Base-by-base conservation (phyloP, 1,139 yeast species). In the Eremothecium sinecaudum region DNA sequence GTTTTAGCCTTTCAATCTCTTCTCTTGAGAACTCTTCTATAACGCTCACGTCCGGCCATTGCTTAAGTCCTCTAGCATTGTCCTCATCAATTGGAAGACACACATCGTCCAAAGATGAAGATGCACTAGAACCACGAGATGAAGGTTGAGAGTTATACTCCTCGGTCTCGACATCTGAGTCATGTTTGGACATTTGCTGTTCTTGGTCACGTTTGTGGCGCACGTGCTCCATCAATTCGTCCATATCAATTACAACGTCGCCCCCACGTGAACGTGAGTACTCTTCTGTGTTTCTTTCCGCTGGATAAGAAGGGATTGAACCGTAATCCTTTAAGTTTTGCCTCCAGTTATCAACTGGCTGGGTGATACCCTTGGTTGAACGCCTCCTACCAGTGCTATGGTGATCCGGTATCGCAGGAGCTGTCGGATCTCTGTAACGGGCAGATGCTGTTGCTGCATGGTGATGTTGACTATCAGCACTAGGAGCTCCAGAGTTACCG, bases 81-180 rank as follows among this genome's bases (percentile, higher is more conserved):
- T 66, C 73, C 32, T 66, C 69, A 32, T 73, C 80, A 19, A 79
- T 55, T 1, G 92, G 92, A 53, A 81, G 72, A 52, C 93, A 83
- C 22, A 90, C 98, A 58, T 90, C 97, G 52, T 80, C 87, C 39
- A 87, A 61, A 1, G 94, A 80, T 5, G 90, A 76, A 8, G 66
- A 64, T 38, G 75, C 77, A 18, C 86, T 73, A 11, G 80, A 68
- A 42, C 87, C 69, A 38, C 56, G 34, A 18, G 56, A 43, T 22
- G 56, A 45, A 4, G 59, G 56, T 32, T 55, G 47, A 8, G 59
- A 53, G 35, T 53, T 47, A 35, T 50, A 46, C 31, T 44, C 46
- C 21, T 48, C 48, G 17, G 41, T 15, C 11, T 41, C 25, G 12
- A 44, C 24, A 24, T 34, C 20, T 14, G 42, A 32, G 21, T 37